phyloP scores from a whole-genome alignment of 2,329 filamentous ascomycete species.

The Orbilia oligospora region DNA sequence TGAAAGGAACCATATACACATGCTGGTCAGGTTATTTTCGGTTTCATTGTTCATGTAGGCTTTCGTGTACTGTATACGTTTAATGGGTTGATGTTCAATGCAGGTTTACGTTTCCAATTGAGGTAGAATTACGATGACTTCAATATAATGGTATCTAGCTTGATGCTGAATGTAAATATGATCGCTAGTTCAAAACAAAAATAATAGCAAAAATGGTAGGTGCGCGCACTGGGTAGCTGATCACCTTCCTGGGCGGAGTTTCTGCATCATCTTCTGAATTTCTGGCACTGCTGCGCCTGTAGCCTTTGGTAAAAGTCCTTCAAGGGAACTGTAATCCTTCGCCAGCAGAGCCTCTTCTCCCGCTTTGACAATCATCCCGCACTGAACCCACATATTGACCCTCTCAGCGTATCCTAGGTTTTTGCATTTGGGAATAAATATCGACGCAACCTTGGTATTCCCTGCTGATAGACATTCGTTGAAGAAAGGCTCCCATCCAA shows the following conservation, averaged over 20 bases:
- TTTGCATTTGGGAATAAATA: conserved; percentile 90
- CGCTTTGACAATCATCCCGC: conserved; percentile 87
- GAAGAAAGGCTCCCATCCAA: conserved; percentile 98
- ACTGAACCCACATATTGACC: conserved; percentile 96
- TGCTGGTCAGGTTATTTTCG: conserved; percentile 1
- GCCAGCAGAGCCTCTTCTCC: conserved; percentile 89
- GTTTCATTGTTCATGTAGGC: conserved; percentile 15
- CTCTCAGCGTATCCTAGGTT: conserved; percentile 77
- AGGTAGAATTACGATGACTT: conserved; percentile 3
- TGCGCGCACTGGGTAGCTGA: conserved; percentile 66
- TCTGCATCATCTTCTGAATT: conserved; percentile 82
- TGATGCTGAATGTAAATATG: conserved; percentile 26
- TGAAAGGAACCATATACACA: background rate
- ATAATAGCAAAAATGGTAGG: background rate
- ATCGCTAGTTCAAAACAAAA: conserved; percentile 1
- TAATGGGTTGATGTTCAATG: conserved; percentile 40
- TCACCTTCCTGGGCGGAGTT: conserved; percentile 67
- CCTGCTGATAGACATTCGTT: conserved; percentile 89
- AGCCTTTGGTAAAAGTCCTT: conserved; percentile 80
- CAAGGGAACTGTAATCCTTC: conserved; percentile 83
- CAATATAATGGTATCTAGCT: conserved; percentile 39
- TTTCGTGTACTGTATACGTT: background rate
- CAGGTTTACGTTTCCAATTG: background rate
- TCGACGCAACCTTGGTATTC: conserved; percentile 85
- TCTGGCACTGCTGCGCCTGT: conserved; percentile 79